Evolutionary conservation across 768 basidiomycete genomes (phyloP).

Genomic region (Tubosaeta sp.): DNA sequence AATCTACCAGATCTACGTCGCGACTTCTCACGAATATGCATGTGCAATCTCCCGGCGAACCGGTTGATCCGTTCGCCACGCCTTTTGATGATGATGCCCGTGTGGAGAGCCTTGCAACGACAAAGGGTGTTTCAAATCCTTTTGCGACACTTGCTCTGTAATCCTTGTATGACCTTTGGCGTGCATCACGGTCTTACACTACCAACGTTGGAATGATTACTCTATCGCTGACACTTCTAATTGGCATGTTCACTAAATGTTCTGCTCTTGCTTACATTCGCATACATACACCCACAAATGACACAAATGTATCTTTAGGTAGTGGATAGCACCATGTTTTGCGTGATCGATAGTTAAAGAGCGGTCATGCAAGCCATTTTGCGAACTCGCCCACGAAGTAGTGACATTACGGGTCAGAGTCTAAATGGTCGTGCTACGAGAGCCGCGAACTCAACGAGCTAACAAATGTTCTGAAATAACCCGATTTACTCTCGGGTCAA

Average conservation of each 20-base stretch:
- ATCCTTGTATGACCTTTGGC: background rate
- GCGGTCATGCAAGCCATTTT: background rate
- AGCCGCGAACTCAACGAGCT: slow-evolving; percentile 5
- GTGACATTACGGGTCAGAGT: background rate
- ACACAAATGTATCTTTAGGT: slow-evolving; percentile 22
- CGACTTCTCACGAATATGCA: slow-evolving; percentile 42
- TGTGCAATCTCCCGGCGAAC: slow-evolving; percentile 34
- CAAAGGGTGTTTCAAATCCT: slow-evolving; percentile 53
- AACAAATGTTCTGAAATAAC: slow-evolving; percentile 24
- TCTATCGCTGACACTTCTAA: slow-evolving; percentile 12
- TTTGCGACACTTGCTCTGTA: slow-evolving; percentile 38
- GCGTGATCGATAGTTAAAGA: slow-evolving; percentile 1
- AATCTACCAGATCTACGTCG: slow-evolving; percentile 36
- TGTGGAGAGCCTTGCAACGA: slow-evolving; percentile 26
- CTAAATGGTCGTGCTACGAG: background rate
- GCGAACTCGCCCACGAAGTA: too few species aligned
- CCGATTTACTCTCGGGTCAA: slow-evolving; percentile 26
- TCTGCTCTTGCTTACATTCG: slow-evolving; percentile 8
- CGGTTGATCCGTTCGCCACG: slow-evolving; percentile 60
- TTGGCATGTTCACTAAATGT: slow-evolving; percentile 7
- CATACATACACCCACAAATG: background rate
- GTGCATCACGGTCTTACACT: background rate
- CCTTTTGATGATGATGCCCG: slow-evolving; percentile 74
- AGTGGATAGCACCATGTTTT: slow-evolving; percentile 11
- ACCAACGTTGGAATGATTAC: slow-evolving; percentile 5